These are phyloP conservation scores for Xylaria curta DNA, from an alignment of 495 filamentous ascomycete species.

Conservation along the genomic window DNA sequence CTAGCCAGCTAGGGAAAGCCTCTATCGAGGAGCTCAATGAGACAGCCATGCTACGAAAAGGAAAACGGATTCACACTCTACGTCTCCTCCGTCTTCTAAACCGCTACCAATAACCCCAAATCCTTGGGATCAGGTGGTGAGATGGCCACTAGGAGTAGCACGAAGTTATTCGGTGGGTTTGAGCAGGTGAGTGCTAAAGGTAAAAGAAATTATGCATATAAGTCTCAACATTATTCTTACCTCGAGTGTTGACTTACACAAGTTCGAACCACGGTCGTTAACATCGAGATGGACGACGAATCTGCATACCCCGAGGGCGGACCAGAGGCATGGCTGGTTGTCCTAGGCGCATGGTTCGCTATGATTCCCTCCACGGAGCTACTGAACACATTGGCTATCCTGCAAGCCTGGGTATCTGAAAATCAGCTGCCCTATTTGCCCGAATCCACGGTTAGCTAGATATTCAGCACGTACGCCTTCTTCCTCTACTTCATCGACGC, in stretches of 20 bases:
- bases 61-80: background rate
- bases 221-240: background rate
- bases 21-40: background rate
- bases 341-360: constrained; percentile 64
- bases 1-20: background rate
- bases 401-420: constrained; percentile 67
- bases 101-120: background rate
- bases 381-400: constrained; percentile 66
- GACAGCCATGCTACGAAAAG: background rate
- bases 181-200: background rate
- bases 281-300: constrained; percentile 25
- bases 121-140: background rate
- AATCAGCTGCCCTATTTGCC: constrained; percentile 63
- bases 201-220: background rate
- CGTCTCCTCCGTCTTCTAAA: background rate
- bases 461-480: constrained; percentile 67
- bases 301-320: constrained; percentile 66
- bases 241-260: background rate
- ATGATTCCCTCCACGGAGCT: constrained; percentile 71
- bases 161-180: background rate
- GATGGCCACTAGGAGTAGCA: background rate
- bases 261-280: background rate
- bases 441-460: constrained; percentile 67
- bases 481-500: constrained; percentile 69
- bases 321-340: constrained; percentile 64